Base-by-base conservation (phyloP, 805 yeast genomes). In the Ogataea sp. region DNA sequence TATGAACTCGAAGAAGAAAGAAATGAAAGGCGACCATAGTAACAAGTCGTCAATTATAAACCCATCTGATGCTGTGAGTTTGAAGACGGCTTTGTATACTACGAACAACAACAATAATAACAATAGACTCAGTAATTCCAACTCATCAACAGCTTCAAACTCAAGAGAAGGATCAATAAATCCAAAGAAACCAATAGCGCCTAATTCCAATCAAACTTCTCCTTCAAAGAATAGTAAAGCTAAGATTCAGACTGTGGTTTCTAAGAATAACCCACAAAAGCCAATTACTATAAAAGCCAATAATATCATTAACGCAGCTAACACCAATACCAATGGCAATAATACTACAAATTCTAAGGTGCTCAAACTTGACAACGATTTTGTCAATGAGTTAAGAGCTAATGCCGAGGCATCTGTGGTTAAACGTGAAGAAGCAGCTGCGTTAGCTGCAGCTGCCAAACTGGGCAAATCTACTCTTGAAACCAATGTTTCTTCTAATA, bases 31-130 rank as follows among this genome's bases (percentile, higher is more conserved):
- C 40, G 43, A n/a, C 34, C 40, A 3, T 36, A 43, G 11, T 26
- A 39, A 10, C 32, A 36, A n/a, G 17, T 42, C 9, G 35, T 28
- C 33, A 29, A 70, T 68, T 20, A 65, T 74, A 41, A 76, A 75
- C 45, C 83, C 83, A n/a, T 59, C 73, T 3, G 83, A 78, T 53
- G 83, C 81, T 2, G 68, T 76, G 29, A 73, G 75, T 39, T 55
- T 78, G 48, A 67, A 78, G 48, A 64, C 75, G 3, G 67, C 72
- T 15, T 59, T 76, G 9, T 73, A 72, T 46, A 52, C 51, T 35
- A 42, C 15, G 43, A 21, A n/a, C 17, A 21, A 15, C 4, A 32
- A 14, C 4, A 29, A 15, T 29, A 21, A 32, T 31, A 15, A n/a
- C 3, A 20, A 5, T n/a, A 32, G n/a, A 15, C 45, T 44, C 38